Conservation (phyloP, 2,329 filamentous ascomycete genomes). For the Aotearoamyces nothofagi region DNA sequence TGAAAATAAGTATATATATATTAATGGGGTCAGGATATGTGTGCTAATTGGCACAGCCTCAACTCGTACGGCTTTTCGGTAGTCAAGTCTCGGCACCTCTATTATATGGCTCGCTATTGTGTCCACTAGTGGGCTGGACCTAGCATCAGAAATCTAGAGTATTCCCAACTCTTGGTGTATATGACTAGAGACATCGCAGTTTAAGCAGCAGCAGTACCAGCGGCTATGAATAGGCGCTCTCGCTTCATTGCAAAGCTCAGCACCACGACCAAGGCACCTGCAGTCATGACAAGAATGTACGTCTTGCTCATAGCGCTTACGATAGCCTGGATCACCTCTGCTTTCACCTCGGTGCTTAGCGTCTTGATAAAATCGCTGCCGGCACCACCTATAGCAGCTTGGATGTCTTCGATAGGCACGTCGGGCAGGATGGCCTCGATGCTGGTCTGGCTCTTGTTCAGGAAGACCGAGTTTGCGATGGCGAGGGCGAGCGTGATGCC, state of each 20-base stretch:
- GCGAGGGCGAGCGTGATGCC: constrained; percentile 22
- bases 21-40: no score
- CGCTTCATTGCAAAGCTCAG: constrained; percentile 1
- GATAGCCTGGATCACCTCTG: constrained; percentile 18
- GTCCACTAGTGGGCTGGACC: no score
- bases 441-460: constrained; percentile 18
- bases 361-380: constrained; percentile 11
- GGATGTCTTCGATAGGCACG: constrained; percentile 9
- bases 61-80: no score
- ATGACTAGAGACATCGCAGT: no score
- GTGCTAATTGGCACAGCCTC: no score
- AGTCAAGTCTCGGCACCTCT: no score
- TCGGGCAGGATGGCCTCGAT: constrained; percentile 17
- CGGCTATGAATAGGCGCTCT: constrained; percentile 4
- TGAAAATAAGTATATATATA: no score
- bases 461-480: constrained; percentile 23
- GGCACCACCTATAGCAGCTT: constrained; percentile 15
- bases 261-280: constrained; percentile 15
- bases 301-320: constrained; percentile 19
- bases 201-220: no score
- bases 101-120: no score
- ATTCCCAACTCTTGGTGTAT: no score
- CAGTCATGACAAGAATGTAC: constrained; percentile 20
- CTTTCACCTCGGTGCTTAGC: constrained; percentile 6
- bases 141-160: no score